phyloP scores from a whole-genome alignment of 1,284 basidiomycete genomes.

The Rhodotorula sp. region DNA sequence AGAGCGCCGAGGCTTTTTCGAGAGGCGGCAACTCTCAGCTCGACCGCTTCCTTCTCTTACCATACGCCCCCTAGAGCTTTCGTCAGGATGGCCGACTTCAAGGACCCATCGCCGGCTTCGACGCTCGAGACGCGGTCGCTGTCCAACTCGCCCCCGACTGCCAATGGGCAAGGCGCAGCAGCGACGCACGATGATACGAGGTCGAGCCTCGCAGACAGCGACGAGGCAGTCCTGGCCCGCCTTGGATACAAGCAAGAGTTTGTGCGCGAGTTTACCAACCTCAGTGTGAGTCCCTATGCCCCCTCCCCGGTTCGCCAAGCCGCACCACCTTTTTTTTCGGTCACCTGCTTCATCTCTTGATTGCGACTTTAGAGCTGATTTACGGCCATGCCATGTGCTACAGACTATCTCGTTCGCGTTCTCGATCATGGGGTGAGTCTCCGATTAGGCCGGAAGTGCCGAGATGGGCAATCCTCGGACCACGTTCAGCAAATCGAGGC shows the following conservation, averaged over 20 bases:
- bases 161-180: background rate
- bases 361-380: background rate
- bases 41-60: no score
- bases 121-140: background rate
- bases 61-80: background rate
- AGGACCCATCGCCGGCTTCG: background rate
- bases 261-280: conserved; percentile 73
- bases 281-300: conserved; percentile 53
- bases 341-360: background rate
- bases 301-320: background rate
- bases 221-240: conserved; percentile 29
- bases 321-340: background rate
- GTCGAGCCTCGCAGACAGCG: conserved; percentile 12
- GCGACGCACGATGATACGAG: background rate
- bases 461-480: background rate
- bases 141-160: background rate
- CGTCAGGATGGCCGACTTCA: background rate
- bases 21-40: no score
- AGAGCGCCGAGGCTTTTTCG: no score
- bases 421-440: conserved; percentile 49
- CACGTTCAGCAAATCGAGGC: background rate
- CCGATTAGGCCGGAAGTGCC: background rate
- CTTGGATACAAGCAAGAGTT: conserved; percentile 52
- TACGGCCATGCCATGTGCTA: background rate
- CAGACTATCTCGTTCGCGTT: conserved; percentile 70